A percentile compares a stretch with the other conserved stretches of the same genome.
Conservation (phyloP, 441 rosid species). For the Populus hybrid region DNA sequence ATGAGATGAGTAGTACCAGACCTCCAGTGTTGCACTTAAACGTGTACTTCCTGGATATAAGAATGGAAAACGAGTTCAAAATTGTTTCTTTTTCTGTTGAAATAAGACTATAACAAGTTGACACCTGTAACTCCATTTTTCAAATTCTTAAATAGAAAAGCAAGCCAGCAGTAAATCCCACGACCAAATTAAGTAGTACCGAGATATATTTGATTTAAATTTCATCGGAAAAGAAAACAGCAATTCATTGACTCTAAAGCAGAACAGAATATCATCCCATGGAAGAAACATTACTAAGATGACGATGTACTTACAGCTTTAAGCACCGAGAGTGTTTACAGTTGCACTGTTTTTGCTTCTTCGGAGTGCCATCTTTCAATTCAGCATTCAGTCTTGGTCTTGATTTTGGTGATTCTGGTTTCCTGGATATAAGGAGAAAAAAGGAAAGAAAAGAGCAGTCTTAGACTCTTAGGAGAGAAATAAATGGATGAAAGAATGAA, state of each 20-base stretch:
- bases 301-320: constrained; percentile 67
- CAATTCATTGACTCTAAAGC: constrained; percentile 3
- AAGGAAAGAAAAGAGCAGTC: not conserved
- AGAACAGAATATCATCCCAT: too few relatives aligned
- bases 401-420: constrained; percentile 83
- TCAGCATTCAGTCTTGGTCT: constrained; percentile 63
- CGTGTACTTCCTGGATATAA: not conserved
- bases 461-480: not conserved
- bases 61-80: not conserved
- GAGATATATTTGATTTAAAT: not conserved
- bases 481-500: not conserved
- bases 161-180: not conserved
- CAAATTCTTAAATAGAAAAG: constrained; percentile 2
- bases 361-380: constrained; percentile 86
- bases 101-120: not conserved
- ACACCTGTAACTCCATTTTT: not conserved
- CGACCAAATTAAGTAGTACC: not conserved
- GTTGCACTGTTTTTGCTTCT: constrained; percentile 94
- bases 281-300: not conserved
- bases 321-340: constrained; percentile 97
- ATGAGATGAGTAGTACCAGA: not conserved
- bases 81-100: not conserved
- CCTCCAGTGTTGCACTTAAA: constrained; percentile 7
- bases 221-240: not conserved
- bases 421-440: constrained; percentile 35